Percentiles rank a stretch among this genome's conserved stretches.
Conservation (phyloP, 768 basidiomycete species). For the Kwoniella sp. region DNA sequence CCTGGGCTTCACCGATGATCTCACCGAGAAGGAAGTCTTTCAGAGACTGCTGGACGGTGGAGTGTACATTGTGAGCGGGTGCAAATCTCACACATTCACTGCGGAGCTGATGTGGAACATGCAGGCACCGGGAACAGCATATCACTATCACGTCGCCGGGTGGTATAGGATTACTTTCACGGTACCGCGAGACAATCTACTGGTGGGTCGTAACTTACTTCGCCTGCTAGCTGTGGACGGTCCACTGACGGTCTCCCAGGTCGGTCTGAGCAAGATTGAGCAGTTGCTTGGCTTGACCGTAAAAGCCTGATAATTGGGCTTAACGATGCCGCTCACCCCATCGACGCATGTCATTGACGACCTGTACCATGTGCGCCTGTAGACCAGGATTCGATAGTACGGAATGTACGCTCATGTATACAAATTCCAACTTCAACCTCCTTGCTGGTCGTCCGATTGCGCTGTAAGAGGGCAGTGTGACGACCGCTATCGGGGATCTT, state of each 20-base stretch:
- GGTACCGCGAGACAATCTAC: slow-evolving; percentile 36
- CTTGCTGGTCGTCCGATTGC: no score
- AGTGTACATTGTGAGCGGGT: slow-evolving; percentile 44
- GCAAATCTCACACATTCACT: neutral
- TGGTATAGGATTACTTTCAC: slow-evolving; percentile 44
- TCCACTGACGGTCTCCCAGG: slow-evolving; percentile 7
- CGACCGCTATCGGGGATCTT: no score
- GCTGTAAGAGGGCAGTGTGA: no score
- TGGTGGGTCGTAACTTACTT: slow-evolving; percentile 7
- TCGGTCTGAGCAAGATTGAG: slow-evolving; percentile 36
- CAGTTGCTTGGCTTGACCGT: neutral
- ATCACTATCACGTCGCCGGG: slow-evolving; percentile 34
- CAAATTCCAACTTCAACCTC: no score
- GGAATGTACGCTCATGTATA: no score
- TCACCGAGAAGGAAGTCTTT: slow-evolving; percentile 43
- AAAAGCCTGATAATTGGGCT: no score
- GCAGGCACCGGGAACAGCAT: slow-evolving; percentile 44
- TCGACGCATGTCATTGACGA: no score
- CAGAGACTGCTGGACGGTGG: slow-evolving; percentile 42
- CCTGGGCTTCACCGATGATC: slow-evolving; percentile 31
- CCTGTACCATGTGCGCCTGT: no score
- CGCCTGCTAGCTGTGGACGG: neutral
- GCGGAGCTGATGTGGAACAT: neutral
- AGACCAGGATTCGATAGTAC: no score
- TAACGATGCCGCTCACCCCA: no score